A percentile compares a stretch with the other conserved stretches of the same genome.
Evolutionary conservation across 2,329 filamentous ascomycete genomes (phyloP).

Genomic region (Emergomyces orientalis): DNA sequence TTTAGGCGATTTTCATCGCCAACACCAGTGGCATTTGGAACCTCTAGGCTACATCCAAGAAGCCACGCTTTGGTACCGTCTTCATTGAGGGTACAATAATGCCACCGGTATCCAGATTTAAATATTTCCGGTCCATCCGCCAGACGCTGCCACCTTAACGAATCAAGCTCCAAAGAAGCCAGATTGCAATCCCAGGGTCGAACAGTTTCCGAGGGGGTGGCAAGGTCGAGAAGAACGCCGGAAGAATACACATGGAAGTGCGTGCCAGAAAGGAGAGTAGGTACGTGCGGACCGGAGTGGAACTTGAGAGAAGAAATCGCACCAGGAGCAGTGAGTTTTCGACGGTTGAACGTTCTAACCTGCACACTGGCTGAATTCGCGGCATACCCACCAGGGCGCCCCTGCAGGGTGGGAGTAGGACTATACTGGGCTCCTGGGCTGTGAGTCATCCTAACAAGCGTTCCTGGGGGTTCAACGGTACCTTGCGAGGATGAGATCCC

Average conservation of each 20-base stretch:
- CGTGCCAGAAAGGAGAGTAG: conserved; percentile 78
- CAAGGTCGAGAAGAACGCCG: conserved; percentile 84
- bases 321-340: conserved; percentile 59
- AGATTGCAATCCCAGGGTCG: conserved; percentile 80
- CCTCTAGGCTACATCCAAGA: conserved; percentile 78
- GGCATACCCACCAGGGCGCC: conserved; percentile 50
- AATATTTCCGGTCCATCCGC: conserved; percentile 93
- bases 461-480: conserved; percentile 36
- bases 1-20: conserved; percentile 86
- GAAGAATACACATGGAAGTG: conserved; percentile 96
- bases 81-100: conserved; percentile 93
- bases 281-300: conserved; percentile 73
- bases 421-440: conserved; percentile 30
- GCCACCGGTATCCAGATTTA: conserved; percentile 85
- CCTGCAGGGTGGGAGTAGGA: conserved; percentile 25
- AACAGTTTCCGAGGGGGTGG: conserved; percentile 82
- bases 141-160: conserved; percentile 86
- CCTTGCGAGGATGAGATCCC: conserved; percentile 56
- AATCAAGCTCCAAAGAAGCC: conserved; percentile 77
- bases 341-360: conserved; percentile 44
- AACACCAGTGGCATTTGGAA: conserved; percentile 54
- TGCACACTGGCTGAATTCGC: conserved; percentile 60
- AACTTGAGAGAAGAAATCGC: conserved; percentile 87
- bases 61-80: conserved; percentile 96
- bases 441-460: conserved; percentile 29